A percentile compares a stretch with the other conserved stretches of the same genome.
phyloP scores from a whole-genome alignment of 2,329 filamentous ascomycete genomes.

The Ophiognomonia clavigignenti-juglandacearum region DNA sequence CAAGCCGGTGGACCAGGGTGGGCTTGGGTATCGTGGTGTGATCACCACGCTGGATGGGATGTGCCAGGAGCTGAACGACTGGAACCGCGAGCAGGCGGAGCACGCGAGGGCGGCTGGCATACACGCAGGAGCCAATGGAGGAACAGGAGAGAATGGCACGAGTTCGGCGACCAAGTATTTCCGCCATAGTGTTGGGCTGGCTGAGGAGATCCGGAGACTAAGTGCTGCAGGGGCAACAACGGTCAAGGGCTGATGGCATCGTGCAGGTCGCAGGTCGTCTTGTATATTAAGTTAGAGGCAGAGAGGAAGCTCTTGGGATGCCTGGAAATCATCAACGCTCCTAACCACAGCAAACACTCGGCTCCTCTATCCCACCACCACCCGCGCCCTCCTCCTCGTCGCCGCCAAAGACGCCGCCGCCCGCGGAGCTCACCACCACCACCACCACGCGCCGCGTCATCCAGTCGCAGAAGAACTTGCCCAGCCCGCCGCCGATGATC shows the following conservation, averaged over 20 bases:
- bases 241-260: slow-evolving; percentile 1
- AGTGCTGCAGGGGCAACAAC: slow-evolving; percentile 7
- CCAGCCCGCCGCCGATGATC: slow-evolving; percentile 42
- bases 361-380: slow-evolving; percentile 37
- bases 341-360: slow-evolving; percentile 43
- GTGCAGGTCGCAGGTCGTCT: too few species aligned
- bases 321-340: too few species aligned
- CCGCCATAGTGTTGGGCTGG: slow-evolving; percentile 32
- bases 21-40: slow-evolving; percentile 33
- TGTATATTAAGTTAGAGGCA: too few species aligned
- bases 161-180: slow-evolving; percentile 24
- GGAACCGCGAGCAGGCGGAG: slow-evolving; percentile 33
- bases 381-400: slow-evolving; percentile 20
- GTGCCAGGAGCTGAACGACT: slow-evolving; percentile 34
- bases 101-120: slow-evolving; percentile 5
- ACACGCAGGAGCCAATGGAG: background rate
- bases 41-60: slow-evolving; percentile 36
- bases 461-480: slow-evolving; percentile 53
- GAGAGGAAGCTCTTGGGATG: too few species aligned
- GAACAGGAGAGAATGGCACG: slow-evolving; percentile 4
- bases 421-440: slow-evolving; percentile 27
- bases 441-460: slow-evolving; percentile 38
- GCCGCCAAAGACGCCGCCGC: slow-evolving; percentile 17
- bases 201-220: slow-evolving; percentile 31
- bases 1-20: slow-evolving; percentile 29